A percentile compares a stretch with the other conserved stretches of the same genome.
These are phyloP conservation scores for Apiotrichum siamense DNA, from an alignment of 1,284 basidiomycete species.

Conservation along the genomic window DNA sequence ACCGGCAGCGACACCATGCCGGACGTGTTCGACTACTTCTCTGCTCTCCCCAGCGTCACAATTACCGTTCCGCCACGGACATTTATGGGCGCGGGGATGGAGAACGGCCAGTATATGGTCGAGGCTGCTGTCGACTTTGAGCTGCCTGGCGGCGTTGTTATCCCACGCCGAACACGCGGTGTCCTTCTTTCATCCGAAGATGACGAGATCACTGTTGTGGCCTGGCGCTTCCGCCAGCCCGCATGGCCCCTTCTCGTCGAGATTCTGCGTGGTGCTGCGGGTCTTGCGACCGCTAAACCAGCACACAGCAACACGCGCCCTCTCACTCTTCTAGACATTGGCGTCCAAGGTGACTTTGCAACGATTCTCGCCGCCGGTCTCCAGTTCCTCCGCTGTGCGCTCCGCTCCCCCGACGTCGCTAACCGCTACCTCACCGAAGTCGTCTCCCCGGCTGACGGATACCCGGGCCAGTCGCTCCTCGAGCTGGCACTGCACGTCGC, in stretches of 20 bases:
- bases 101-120: slow-evolving; percentile 24
- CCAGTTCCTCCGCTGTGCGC: slow-evolving; percentile 23
- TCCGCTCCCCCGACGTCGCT: slow-evolving; percentile 21
- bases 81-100: slow-evolving; percentile 19
- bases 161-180: slow-evolving; percentile 30
- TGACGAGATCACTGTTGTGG: slow-evolving; percentile 15
- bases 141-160: slow-evolving; percentile 33
- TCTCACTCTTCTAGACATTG: slow-evolving; percentile 31
- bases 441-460: background rate
- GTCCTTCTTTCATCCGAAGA: slow-evolving; percentile 13
- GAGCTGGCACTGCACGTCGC: slow-evolving; percentile 25
- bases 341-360: slow-evolving; percentile 20
- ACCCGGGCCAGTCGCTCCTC: slow-evolving; percentile 21
- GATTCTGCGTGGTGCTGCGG: slow-evolving; percentile 29
- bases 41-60: slow-evolving; percentile 27
- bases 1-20: slow-evolving; percentile 22
- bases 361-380: slow-evolving; percentile 28
- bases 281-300: slow-evolving; percentile 17
- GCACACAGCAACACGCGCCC: background rate
- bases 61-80: slow-evolving; percentile 10
- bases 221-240: slow-evolving; percentile 24
- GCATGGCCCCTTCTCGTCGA: slow-evolving; percentile 35
- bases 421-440: slow-evolving; percentile 1
- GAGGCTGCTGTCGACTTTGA: slow-evolving; percentile 23
- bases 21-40: slow-evolving; percentile 33